These are phyloP conservation scores for Telfairia occidentalis DNA, from an alignment of 331 rosid species.

Conservation along the genomic window DNA sequence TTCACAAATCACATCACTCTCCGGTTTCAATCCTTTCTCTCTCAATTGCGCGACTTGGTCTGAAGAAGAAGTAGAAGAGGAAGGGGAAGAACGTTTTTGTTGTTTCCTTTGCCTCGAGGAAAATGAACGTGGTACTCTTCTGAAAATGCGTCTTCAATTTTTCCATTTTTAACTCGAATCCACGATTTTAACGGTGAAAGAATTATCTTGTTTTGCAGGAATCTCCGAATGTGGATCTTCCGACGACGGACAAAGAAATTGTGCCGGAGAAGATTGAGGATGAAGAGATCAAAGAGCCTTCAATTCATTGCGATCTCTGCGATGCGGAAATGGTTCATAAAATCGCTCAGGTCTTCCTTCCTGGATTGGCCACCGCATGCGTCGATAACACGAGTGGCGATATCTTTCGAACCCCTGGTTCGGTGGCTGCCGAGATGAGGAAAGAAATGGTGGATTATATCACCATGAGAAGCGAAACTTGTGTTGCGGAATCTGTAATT, in stretches of 20 bases:
- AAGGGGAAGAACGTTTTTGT: neutral
- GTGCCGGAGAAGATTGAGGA: slow-evolving; percentile 50
- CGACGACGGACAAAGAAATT: slow-evolving; percentile 34
- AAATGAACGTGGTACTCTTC: neutral
- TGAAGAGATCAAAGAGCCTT: slow-evolving; percentile 35
- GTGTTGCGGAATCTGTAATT: slow-evolving; percentile 57
- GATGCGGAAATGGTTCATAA: slow-evolving; percentile 56
- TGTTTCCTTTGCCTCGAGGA: neutral
- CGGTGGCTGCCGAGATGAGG: slow-evolving; percentile 59
- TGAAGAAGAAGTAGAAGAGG: neutral
- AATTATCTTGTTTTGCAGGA: slow-evolving; percentile 22
- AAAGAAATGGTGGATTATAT: slow-evolving; percentile 69
- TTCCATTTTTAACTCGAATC: neutral
- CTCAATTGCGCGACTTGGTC: neutral
- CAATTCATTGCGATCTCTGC: slow-evolving; percentile 46
- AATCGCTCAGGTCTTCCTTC: slow-evolving; percentile 64
- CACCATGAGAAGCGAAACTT: slow-evolving; percentile 59
- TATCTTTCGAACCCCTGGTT: slow-evolving; percentile 49
- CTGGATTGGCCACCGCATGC: slow-evolving; percentile 66
- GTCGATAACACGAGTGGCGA: slow-evolving; percentile 73
- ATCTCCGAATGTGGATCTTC: slow-evolving; percentile 29
- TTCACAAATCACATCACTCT: neutral
- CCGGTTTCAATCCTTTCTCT: neutral
- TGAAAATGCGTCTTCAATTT: neutral
- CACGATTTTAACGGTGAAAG: too few species aligned